Evolutionary conservation across 768 basidiomycete species (phyloP).

Genomic region (Cystobasidium tubakii): DNA sequence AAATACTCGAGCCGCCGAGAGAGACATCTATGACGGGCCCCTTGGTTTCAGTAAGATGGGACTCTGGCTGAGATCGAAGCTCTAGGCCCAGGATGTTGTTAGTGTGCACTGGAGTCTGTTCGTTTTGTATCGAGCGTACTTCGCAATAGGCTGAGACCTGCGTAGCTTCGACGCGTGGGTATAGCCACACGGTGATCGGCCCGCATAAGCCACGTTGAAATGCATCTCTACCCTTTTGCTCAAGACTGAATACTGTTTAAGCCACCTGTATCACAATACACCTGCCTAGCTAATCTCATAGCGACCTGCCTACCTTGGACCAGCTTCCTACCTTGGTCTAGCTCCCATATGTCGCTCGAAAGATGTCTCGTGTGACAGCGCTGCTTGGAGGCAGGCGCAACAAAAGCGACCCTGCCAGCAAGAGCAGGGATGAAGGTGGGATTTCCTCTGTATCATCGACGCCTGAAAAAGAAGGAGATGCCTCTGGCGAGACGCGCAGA

Average conservation of each 20-base stretch:
- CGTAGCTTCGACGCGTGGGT: no score
- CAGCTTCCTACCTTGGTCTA: neutral
- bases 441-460: neutral
- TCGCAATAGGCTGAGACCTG: no score
- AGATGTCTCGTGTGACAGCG: conserved; percentile 16
- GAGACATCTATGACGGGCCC: conserved; percentile 21
- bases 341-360: neutral
- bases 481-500: neutral
- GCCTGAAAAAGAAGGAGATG: neutral
- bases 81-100: neutral
- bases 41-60: neutral
- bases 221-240: no score
- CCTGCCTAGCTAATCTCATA: no score
- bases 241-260: no score
- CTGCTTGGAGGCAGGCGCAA: conserved; percentile 22
- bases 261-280: no score
- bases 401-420: neutral
- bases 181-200: no score
- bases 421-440: neutral
- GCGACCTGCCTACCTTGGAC: no score
- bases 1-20: conserved; percentile 8
- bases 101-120: no score
- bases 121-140: no score
- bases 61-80: conserved; percentile 1
- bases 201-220: no score